Conservation (phyloP, 495 filamentous ascomycete genomes). For the Sordaria brevicollis region DNA sequence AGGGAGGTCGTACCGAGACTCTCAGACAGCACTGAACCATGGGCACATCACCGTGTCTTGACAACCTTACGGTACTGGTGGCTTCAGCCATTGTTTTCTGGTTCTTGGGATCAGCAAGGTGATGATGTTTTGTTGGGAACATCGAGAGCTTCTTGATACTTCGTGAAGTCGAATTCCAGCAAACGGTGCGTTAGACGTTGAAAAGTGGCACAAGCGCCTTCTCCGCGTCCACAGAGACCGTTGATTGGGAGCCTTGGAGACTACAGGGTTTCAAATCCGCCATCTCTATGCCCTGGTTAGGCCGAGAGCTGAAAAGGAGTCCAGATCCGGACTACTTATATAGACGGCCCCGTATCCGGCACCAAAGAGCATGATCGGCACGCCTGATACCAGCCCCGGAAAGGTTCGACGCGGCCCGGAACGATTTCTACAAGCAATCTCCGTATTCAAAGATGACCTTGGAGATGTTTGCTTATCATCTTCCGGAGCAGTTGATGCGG, state of each 20-base stretch:
- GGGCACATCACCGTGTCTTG: background rate
- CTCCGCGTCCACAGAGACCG: background rate
- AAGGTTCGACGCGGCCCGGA: background rate
- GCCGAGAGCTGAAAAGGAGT: background rate
- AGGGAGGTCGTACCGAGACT: background rate
- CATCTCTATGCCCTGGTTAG: too few relatives aligned
- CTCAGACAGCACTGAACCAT: background rate
- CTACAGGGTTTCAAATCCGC: too few relatives aligned
- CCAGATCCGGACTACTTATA: too few relatives aligned
- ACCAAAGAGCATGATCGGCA: background rate
- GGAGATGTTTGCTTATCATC: background rate
- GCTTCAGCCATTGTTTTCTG: background rate
- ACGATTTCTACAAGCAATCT: background rate
- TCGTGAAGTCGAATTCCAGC: background rate
- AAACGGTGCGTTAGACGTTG: background rate
- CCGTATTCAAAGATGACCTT: background rate
- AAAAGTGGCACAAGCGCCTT: background rate
- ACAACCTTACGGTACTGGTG: background rate
- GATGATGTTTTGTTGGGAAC: background rate
- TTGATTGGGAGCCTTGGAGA: background rate
- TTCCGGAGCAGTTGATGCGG: background rate
- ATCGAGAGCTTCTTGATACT: background rate
- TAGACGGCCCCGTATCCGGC: background rate
- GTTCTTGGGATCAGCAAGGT: background rate
- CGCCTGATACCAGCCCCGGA: too few relatives aligned